Evolutionary conservation across 192 early-diverging fungal species (phyloP).

Genomic region (Entomortierella parvispora): DNA sequence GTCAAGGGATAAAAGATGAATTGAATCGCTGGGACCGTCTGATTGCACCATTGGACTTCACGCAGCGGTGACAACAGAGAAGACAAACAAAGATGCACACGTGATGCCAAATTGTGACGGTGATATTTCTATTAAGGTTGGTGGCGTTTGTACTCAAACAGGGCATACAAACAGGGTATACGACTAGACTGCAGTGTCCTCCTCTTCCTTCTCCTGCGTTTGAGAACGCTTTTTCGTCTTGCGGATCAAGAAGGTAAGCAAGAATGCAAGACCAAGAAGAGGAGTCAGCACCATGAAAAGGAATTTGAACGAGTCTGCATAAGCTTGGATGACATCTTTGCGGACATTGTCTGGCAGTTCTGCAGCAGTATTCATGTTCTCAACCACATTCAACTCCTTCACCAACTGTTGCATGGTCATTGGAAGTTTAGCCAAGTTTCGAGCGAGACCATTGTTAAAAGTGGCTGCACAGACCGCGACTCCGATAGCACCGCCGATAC

Average conservation of each 20-base stretch:
- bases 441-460: conserved; percentile 47
- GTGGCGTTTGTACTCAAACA: no score
- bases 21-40: no score
- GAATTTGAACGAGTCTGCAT: conserved; percentile 57
- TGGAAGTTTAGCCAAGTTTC: conserved; percentile 19
- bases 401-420: conserved; percentile 3
- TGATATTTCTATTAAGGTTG: no score
- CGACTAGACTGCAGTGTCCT: no score
- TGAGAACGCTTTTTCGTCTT: no score
- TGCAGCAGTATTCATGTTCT: conserved; percentile 40
- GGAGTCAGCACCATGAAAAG: conserved; percentile 64
- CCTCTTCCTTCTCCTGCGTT: no score
- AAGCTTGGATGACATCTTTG: conserved; percentile 49
- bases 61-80: no score
- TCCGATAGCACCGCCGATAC: conserved; percentile 40
- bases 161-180: no score
- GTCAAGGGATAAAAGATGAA: neutral
- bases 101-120: no score
- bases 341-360: conserved; percentile 27
- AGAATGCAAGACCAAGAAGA: conserved; percentile 54
- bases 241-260: conserved; percentile 26
- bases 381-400: conserved; percentile 4
- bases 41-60: no score
- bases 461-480: conserved; percentile 46
- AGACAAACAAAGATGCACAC: no score